Evolutionary conservation across 768 basidiomycete genomes (phyloP).

Genomic region (Melanogaster broomeanus): DNA sequence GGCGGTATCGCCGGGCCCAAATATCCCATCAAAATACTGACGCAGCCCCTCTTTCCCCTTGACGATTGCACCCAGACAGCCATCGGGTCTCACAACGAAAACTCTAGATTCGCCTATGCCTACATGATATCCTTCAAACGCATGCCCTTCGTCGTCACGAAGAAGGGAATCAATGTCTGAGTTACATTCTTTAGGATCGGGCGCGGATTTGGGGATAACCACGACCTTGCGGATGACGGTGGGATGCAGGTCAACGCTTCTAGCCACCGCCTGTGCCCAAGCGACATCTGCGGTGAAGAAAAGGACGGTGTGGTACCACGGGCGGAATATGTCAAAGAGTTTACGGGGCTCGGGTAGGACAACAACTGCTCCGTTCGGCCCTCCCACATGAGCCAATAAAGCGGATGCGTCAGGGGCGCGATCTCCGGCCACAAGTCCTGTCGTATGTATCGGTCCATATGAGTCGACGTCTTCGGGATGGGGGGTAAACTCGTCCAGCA

Average conservation of each 20-base stretch:
- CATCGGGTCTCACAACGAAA: conserved; percentile 17
- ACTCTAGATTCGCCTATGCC: not conserved
- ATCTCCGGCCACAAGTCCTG: conserved; percentile 42
- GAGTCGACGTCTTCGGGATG: conserved; percentile 3
- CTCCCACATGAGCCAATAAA: conserved; percentile 14
- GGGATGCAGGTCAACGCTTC: not conserved
- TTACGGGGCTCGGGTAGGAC: not conserved
- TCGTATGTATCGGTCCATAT: conserved; percentile 9
- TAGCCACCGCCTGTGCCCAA: conserved; percentile 5
- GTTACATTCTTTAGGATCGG: not conserved
- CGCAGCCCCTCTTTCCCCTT: conserved; percentile 1
- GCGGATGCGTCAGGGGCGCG: conserved; percentile 46
- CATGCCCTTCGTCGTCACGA: conserved; percentile 6
- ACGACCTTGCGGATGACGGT: not conserved
- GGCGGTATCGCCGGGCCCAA: not conserved
- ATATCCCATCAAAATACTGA: conserved; percentile 8
- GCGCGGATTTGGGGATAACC: not conserved
- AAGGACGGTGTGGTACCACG: conserved; percentile 30
- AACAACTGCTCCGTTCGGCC: not conserved
- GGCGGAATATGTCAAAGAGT: conserved; percentile 32
- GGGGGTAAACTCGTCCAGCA: conserved; percentile 19
- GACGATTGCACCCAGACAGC: conserved; percentile 13
- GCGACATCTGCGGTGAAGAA: conserved; percentile 23
- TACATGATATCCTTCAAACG: conserved; percentile 2
- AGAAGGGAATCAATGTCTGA: conserved; percentile 2